phyloP scores from a whole-genome alignment of 192 early-diverging fungal genomes.

The Entomortierella chlamydospora region DNA sequence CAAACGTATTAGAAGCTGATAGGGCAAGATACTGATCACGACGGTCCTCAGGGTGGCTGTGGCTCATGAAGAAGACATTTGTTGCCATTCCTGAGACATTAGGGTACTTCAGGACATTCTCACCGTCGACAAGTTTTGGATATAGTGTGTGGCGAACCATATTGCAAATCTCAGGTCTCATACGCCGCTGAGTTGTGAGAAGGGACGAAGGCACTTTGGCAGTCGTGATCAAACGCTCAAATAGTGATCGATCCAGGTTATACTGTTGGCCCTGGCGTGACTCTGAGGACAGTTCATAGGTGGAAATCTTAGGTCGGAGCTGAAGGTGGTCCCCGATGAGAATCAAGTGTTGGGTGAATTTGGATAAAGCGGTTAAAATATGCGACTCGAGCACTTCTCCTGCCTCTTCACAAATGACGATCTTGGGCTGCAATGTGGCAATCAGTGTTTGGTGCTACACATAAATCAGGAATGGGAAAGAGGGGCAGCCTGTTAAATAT shows the following conservation, averaged over 20 bases:
- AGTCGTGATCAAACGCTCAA: conserved; percentile 60
- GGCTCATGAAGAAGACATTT: conserved; percentile 63
- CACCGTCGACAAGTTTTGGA: conserved; percentile 55
- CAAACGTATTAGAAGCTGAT: conserved; percentile 61
- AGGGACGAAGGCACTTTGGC: conserved; percentile 44
- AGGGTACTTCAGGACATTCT: conserved; percentile 35
- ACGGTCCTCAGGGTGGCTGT: conserved; percentile 57
- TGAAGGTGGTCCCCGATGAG: conserved; percentile 64
- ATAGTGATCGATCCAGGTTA: conserved; percentile 59
- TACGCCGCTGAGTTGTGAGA: conserved; percentile 64
- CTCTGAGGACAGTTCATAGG: conserved; percentile 47
- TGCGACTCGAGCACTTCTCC: conserved; percentile 70
- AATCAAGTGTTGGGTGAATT: conserved; percentile 64
- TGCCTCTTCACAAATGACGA: conserved; percentile 71
- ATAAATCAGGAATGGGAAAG: no score
- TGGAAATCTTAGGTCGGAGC: conserved; percentile 44
- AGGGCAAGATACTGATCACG: conserved; percentile 51
- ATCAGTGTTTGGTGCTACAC: conserved; percentile 62
- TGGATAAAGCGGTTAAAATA: conserved; percentile 58
- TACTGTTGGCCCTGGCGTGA: conserved; percentile 53
- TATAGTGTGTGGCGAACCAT: conserved; percentile 63
- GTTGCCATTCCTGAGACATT: conserved; percentile 54
- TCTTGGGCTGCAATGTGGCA: conserved; percentile 51
- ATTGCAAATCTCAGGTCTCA: conserved; percentile 63
- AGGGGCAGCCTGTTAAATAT: no score